phyloP scores from a whole-genome alignment of 768 basidiomycete genomes.

The Piloderma croceum region DNA sequence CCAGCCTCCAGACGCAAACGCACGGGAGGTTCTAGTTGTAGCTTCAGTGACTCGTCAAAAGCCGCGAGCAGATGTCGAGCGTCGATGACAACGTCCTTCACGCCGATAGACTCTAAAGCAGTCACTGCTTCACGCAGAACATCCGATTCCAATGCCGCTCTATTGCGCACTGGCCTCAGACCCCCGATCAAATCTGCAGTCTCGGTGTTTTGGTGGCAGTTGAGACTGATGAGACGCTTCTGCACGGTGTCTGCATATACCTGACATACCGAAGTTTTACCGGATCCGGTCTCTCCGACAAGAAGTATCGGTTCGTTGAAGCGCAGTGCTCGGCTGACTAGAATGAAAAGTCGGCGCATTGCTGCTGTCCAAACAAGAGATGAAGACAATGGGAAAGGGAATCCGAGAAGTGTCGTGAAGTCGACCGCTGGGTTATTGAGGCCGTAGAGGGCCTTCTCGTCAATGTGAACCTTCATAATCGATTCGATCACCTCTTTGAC shows the following conservation, averaged over 20 bases:
- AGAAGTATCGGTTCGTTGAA: constrained; percentile 93
- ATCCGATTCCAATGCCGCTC: constrained; percentile 48
- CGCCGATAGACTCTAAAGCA: constrained; percentile 38
- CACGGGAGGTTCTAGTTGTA: constrained; percentile 25
- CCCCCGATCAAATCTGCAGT: constrained; percentile 95
- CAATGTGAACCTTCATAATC: constrained; percentile 81
- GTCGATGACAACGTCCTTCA: constrained; percentile 22
- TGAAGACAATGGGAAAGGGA: constrained; percentile 35
- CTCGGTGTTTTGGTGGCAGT: constrained; percentile 98
- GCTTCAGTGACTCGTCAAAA: constrained; percentile 18
- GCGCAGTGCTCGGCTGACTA: constrained; percentile 78
- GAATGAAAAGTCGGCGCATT: constrained; percentile 83
- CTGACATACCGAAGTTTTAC: constrained; percentile 97
- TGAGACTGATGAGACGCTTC: constrained; percentile 66
- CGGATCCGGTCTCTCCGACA: constrained; percentile 95
- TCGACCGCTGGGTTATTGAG: too few species aligned
- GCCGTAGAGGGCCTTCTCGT: constrained; percentile 70
- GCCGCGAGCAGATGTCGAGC: constrained; percentile 19
- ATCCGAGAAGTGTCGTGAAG: constrained; percentile 36
- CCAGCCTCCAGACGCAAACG: constrained; percentile 34
- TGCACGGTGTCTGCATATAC: constrained; percentile 65
- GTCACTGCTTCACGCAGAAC: constrained; percentile 37
- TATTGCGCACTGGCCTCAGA: constrained; percentile 81
- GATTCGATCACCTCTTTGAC: constrained; percentile 93
- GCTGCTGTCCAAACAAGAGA: constrained; percentile 88